Conservation (phyloP, 176 grass and related monocot genomes). For the Oryza meyeriana region DNA sequence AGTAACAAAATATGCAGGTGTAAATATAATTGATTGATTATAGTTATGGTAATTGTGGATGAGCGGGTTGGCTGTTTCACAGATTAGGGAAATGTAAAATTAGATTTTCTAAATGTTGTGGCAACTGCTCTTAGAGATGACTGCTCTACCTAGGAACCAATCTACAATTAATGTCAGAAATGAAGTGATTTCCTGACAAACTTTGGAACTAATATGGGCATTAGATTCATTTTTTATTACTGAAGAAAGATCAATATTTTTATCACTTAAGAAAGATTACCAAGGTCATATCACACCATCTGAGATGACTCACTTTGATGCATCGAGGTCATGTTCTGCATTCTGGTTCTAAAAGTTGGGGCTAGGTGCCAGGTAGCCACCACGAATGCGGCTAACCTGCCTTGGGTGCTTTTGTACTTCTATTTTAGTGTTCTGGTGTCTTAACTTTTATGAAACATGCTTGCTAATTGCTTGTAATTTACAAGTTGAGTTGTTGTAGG, state of each 20-base stretch:
- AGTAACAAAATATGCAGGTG: background rate
- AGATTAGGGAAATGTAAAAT: slow-evolving; percentile 6
- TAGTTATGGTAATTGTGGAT: background rate
- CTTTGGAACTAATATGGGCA: background rate
- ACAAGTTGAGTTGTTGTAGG: too few relatives aligned
- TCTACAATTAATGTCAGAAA: background rate
- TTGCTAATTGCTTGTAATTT: too few relatives aligned
- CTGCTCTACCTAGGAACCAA: background rate
- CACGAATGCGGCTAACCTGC: too few relatives aligned
- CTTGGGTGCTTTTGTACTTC: too few relatives aligned
- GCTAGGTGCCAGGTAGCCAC: too few relatives aligned
- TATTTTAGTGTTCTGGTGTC: too few relatives aligned
- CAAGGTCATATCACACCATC: background rate
- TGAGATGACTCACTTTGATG: slow-evolving; percentile 8
- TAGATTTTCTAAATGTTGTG: slow-evolving; percentile 15
- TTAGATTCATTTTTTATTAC: background rate
- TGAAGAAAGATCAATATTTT: too few relatives aligned
- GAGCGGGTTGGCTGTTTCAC: background rate
- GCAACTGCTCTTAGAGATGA: background rate
- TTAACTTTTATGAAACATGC: too few relatives aligned
- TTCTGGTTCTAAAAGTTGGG: too few relatives aligned
- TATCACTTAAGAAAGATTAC: background rate
- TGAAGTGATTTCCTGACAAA: background rate
- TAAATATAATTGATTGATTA: background rate
- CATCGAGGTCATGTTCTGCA: background rate